These are phyloP conservation scores for Bertia moriformis DNA, from an alignment of 2,329 filamentous ascomycete genomes.

Conservation along the genomic window DNA sequence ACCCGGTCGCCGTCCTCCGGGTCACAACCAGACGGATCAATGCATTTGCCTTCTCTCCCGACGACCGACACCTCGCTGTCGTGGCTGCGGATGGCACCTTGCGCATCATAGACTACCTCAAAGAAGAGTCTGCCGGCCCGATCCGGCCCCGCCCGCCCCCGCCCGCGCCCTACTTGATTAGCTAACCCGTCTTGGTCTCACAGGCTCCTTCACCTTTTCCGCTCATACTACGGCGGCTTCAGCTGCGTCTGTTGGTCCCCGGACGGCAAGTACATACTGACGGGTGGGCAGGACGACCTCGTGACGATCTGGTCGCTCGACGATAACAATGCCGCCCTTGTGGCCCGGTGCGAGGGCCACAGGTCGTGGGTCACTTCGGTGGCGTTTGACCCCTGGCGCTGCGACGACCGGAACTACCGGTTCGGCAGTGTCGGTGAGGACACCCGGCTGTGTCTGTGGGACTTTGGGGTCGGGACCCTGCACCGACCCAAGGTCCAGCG, in stretches of 20 bases:
- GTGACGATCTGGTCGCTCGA: conserved; percentile 54
- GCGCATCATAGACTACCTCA: conserved; percentile 49
- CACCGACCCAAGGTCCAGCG: no score
- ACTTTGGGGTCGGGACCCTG: conserved; percentile 58
- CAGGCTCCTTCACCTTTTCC: conserved; percentile 45
- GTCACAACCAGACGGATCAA: conserved; percentile 42
- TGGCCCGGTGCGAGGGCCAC: conserved; percentile 54
- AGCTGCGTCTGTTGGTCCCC: conserved; percentile 58
- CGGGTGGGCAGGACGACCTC: conserved; percentile 54
- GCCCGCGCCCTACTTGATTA: not conserved
- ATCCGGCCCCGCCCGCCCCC: no score
- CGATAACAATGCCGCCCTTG: not conserved
- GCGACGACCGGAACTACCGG: conserved; percentile 54
- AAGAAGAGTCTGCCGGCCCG: conserved; percentile 34
- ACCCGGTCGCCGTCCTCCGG: conserved; percentile 51
- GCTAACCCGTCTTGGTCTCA: no score
- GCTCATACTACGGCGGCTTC: conserved; percentile 52
- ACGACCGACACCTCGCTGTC: conserved; percentile 34
- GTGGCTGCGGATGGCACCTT: conserved; percentile 52
- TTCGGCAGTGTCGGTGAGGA: conserved; percentile 59
- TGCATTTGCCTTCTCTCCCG: not conserved
- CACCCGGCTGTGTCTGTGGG: conserved; percentile 52
- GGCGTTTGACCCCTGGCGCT: conserved; percentile 56
- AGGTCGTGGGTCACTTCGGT: conserved; percentile 55
- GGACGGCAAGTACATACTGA: conserved; percentile 53